Evolutionary conservation across 2,329 filamentous ascomycete species (phyloP).

Genomic region (Alternaria atra): DNA sequence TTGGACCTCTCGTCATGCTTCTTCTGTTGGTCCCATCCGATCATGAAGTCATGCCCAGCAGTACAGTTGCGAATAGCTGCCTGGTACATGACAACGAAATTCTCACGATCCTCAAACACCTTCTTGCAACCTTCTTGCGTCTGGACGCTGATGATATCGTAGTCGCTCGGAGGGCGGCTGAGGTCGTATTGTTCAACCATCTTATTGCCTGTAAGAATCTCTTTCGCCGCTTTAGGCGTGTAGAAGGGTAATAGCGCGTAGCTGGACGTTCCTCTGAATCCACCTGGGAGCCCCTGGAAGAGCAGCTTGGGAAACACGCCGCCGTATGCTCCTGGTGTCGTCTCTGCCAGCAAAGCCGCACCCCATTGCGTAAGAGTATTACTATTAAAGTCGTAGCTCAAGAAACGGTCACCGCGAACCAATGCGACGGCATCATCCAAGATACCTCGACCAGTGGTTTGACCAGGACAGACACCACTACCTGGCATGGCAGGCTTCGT

Average conservation of each 20-base stretch:
- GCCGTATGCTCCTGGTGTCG: slow-evolving; percentile 56
- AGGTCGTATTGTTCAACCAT: slow-evolving; percentile 59
- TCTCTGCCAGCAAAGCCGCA: slow-evolving; percentile 53
- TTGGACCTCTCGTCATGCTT: slow-evolving; percentile 50
- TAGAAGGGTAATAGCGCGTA: slow-evolving; percentile 63
- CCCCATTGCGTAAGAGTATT: slow-evolving; percentile 59
- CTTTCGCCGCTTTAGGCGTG: slow-evolving; percentile 58
- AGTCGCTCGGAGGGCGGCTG: slow-evolving; percentile 53
- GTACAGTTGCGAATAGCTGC: slow-evolving; percentile 72
- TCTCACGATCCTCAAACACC: slow-evolving; percentile 60
- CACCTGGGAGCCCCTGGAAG: slow-evolving; percentile 58
- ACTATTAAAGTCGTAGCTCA: slow-evolving; percentile 70
- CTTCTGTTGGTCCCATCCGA: slow-evolving; percentile 53
- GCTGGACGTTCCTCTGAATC: slow-evolving; percentile 58
- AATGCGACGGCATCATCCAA: slow-evolving; percentile 78
- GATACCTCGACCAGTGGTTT: slow-evolving; percentile 78
- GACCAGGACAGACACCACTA: slow-evolving; percentile 72
- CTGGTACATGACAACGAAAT: slow-evolving; percentile 58
- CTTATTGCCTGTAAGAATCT: slow-evolving; percentile 59
- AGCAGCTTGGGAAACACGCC: slow-evolving; percentile 55
- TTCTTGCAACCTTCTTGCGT: slow-evolving; percentile 61
- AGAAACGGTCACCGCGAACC: slow-evolving; percentile 78
- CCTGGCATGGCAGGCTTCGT: slow-evolving; percentile 75
- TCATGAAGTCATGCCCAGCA: slow-evolving; percentile 64
- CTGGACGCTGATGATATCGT: slow-evolving; percentile 58